Evolutionary conservation across 75 land plant species (phyloP).

Genomic region (Ceratopteris richardii): DNA sequence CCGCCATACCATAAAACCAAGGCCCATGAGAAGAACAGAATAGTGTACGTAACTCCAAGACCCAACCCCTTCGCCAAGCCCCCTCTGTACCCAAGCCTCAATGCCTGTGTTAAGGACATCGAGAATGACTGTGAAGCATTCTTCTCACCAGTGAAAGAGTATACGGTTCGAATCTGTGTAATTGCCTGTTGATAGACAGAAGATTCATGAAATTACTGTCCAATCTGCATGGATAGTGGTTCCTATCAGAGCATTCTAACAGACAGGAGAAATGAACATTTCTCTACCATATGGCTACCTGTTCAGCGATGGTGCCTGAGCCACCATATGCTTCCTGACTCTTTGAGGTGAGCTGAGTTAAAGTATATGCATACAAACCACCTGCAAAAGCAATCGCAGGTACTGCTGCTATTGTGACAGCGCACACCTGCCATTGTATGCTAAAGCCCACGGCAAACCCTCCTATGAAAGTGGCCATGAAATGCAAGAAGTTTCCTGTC

Average conservation of each 20-base stretch:
- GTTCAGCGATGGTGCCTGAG: conserved; percentile 51
- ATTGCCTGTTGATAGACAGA: conserved; percentile 9
- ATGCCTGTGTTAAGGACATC: conserved; percentile 6
- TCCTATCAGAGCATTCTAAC: no score
- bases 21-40: conserved; percentile 10
- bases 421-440: conserved; percentile 42
- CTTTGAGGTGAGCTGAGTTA: conserved; percentile 30
- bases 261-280: no score
- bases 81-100: conserved; percentile 13
- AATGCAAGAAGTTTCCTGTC: conserved; percentile 52
- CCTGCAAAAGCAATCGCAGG: conserved; percentile 54
- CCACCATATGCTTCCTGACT: conserved; percentile 42
- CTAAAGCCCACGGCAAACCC: conserved; percentile 64
- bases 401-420: conserved; percentile 51
- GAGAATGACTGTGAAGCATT: conserved; percentile 14
- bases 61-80: conserved; percentile 27
- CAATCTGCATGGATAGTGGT: no score
- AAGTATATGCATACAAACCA: conserved; percentile 32
- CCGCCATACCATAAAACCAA: conserved; percentile 23
- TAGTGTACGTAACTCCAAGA: conserved; percentile 9
- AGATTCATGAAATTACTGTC: neutral
- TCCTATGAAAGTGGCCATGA: conserved; percentile 44
- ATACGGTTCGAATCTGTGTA: conserved; percentile 28
- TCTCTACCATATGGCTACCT: conserved; percentile 36
- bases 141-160: conserved; percentile 30